Base-by-base conservation (phyloP, 257 asterid species). In the Primulina tabacum region DNA sequence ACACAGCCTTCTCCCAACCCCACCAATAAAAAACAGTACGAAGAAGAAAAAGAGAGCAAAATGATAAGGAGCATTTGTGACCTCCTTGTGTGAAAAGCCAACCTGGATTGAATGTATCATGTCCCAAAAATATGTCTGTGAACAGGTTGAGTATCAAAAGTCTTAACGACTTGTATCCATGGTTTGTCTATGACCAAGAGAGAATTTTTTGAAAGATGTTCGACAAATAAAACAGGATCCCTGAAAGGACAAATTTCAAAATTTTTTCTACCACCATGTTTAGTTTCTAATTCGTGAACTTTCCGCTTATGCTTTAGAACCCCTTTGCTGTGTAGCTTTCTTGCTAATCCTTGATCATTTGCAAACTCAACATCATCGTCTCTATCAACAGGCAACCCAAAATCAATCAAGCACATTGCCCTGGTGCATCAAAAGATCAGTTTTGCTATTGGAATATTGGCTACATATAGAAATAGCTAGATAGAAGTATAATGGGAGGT, bases 61-160 rank as follows among this genome's bases (percentile, higher is more conserved):
- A 30, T 80, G 80, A 74, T 29, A 63, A 76, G 79, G 77, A 40
- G 34, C 76, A 69, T 69, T 58, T 53, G 26, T 68, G 40, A 67
- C 81, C 87, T 77, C 69, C 80, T 61, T 17, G 35, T 71, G 77
- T 63, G 64, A 53, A 67, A 52, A 57, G 77, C 77, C 62, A 16
- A 69, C 60, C 79, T 65, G 70, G 34, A 26, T 55, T 12, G 7
- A 62, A 17, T 32, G 50, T 47, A 57, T 68, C 78, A 94, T 70
- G 96, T 84, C 80, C 99, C 99, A 64, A 60, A 94, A 35, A 92
- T 82, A 79, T 92, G 95, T 85, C 90, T 92, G 83, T 95, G 97
- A 81, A 95, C 90, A 71, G 98, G 98, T 71, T 79, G 80, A 55
- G 89, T 35, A 59, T 88, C 97, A n/a, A 95, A 88, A 69, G 83